Percentiles rank a stretch among this genome's conserved stretches.
Evolutionary conservation across 768 basidiomycete species (phyloP).

Genomic region (Amanita phalloides): DNA sequence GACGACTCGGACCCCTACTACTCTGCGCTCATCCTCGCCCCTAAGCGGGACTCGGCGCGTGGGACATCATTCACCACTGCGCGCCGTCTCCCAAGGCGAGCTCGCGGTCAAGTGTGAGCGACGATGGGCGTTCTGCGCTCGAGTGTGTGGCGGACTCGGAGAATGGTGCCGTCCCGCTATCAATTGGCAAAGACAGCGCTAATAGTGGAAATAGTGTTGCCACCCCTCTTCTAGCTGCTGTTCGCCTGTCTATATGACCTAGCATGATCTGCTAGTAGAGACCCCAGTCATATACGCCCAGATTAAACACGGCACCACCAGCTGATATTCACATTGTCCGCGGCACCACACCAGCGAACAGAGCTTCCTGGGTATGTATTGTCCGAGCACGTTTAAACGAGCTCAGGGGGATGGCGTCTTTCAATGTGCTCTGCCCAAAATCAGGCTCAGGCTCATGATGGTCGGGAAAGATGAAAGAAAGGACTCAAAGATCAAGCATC

Average conservation of each 20-base stretch:
- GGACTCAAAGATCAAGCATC: constrained; percentile 85
- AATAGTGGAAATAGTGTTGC: too few species aligned
- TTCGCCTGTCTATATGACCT: background rate
- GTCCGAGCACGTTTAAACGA: constrained; percentile 42
- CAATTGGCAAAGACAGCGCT: too few species aligned
- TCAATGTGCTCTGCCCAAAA: constrained; percentile 33
- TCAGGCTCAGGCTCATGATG: background rate
- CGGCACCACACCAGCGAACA: constrained; percentile 84
- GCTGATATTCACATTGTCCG: constrained; percentile 94
- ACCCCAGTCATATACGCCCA: constrained; percentile 88
- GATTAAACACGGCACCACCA: constrained; percentile 84
- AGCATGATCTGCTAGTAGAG: background rate
- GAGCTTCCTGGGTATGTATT: constrained; percentile 66
- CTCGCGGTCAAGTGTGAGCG: too few species aligned
- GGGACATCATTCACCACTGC: too few species aligned
- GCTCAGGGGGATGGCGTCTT: constrained; percentile 37
- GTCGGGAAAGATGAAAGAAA: constrained; percentile 11
- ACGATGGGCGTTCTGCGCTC: too few species aligned
- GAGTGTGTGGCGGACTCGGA: too few species aligned
- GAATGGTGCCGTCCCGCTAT: too few species aligned
- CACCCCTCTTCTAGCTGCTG: too few species aligned
- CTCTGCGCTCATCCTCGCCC: too few species aligned
- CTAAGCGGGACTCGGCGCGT: too few species aligned
- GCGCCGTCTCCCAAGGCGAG: too few species aligned
- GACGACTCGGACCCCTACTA: too few species aligned